Percentiles rank a stretch among this genome's conserved stretches.
These are phyloP conservation scores for Fusarium nodosum DNA, from an alignment of 2,329 filamentous ascomycete genomes.

Conservation along the genomic window DNA sequence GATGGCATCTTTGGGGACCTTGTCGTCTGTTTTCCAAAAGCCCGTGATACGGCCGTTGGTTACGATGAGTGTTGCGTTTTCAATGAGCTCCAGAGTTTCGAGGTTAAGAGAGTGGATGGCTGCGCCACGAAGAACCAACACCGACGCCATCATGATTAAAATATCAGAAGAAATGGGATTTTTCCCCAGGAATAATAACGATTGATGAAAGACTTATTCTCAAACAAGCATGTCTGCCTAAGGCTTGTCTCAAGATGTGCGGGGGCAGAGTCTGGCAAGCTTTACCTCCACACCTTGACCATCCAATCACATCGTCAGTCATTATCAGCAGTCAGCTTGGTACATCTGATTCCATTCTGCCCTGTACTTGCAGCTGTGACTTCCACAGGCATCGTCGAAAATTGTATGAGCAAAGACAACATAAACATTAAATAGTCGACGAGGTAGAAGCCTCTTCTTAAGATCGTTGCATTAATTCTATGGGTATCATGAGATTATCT, in stretches of 20 bases:
- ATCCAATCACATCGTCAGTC: not conserved
- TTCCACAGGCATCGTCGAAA: not conserved
- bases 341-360: not conserved
- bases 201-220: not conserved
- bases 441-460: not conserved
- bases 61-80: conserved; percentile 11
- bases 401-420: not conserved
- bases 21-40: conserved; percentile 9
- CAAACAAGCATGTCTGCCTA: not conserved
- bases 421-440: not conserved
- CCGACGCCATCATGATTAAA: not conserved
- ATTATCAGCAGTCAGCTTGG: not conserved
- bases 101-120: conserved; percentile 7
- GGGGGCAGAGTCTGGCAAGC: not conserved
- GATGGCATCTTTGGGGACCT: not conserved
- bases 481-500: conserved; percentile 1
- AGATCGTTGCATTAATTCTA: not conserved
- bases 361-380: not conserved
- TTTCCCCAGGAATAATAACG: not conserved
- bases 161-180: not conserved
- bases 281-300: not conserved
- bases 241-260: not conserved
- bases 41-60: conserved; percentile 1
- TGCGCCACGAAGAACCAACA: conserved; percentile 7
- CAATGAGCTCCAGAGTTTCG: not conserved